These are phyloP conservation scores for Elsinoe fawcettii DNA, from an alignment of 2,329 filamentous ascomycete genomes.

Conservation along the genomic window DNA sequence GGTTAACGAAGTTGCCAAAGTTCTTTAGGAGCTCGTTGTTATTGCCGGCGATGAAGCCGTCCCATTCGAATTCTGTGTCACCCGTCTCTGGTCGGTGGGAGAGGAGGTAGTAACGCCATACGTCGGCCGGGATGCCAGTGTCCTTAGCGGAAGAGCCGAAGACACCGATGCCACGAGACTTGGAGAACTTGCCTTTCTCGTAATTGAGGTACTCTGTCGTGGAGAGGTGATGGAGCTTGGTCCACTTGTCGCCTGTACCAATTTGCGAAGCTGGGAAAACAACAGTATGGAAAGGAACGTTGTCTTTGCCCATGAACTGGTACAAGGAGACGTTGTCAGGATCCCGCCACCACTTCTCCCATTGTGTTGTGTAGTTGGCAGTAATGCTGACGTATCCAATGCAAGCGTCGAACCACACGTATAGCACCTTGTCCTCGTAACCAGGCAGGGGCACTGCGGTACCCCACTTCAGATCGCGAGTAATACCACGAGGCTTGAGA, in stretches of 20 bases:
- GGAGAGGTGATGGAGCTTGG: constrained; percentile 77
- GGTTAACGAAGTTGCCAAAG: constrained; percentile 53
- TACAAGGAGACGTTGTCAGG: constrained; percentile 81
- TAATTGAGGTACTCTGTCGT: constrained; percentile 88
- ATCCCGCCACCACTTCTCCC: constrained; percentile 93
- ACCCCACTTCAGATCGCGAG: constrained; percentile 88
- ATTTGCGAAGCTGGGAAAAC: constrained; percentile 86
- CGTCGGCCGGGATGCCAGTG: constrained; percentile 73
- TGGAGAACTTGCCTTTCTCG: constrained; percentile 85
- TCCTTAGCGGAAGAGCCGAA: constrained; percentile 86
- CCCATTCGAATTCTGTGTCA: constrained; percentile 88
- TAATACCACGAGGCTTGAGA: constrained; percentile 79
- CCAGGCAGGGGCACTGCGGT: constrained; percentile 52
- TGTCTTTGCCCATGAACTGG: constrained; percentile 94
- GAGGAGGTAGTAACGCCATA: constrained; percentile 91
- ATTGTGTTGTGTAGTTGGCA: constrained; percentile 77
- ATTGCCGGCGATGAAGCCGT: constrained; percentile 71
- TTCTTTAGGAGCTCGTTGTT: constrained; percentile 82
- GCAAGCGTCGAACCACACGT: constrained; percentile 88
- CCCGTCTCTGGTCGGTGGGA: constrained; percentile 76
- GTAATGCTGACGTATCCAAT: constrained; percentile 96
- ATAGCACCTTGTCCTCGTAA: constrained; percentile 73
- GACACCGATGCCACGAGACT: constrained; percentile 80
- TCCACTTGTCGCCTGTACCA: constrained; percentile 79
- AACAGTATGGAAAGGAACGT: constrained; percentile 79